Base-by-base conservation (phyloP, 495 filamentous ascomycete genomes). In the Usnea hakonensis region DNA sequence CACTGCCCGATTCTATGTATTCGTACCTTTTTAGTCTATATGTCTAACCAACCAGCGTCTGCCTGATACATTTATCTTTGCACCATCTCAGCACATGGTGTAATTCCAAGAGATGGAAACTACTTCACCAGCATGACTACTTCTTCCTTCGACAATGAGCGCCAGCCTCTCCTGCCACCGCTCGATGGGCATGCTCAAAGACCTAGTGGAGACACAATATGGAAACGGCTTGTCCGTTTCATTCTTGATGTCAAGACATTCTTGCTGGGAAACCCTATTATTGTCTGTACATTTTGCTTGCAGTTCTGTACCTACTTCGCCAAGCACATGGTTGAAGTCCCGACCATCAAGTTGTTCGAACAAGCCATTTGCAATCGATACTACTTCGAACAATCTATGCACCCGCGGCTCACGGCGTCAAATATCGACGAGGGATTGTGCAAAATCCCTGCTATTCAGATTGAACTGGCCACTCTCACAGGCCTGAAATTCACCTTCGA, bases 221-320 rank as follows among this genome's bases (percentile, higher is more conserved):
- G 57, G 60, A 43, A 68, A 68, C 50, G 68, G 37, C 79, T 59
- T 7, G 76, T 70, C 38, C 81, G 73, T 38, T 74, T 72, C 23
- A 83, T 67, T n/a, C 72, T 79, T 57, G 72, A 76, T 60, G 77
- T 74, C 37, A 84, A 76, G 52, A 83, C 74, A 30, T 80, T 75
- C 61, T 71, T 74, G 71, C 76, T 80, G 64, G 63, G 72, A 56
- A 77, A 69, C 32, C 64, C 56, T 2, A 55, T 67, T 5, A 35
- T 67, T 9, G 46, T 59, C 23, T 67, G 57, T 67, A 64, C 62
- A 50, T 67, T 64, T 55, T 26, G 23, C 30, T 44, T 67, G 21
- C 57, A 61, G 21, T 67, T 67, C 36, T 62, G 64, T 17, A 56
- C 50, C 38, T 65, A 60, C 44, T 64, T 67, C 36, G 46, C 65